These are phyloP conservation scores for Trichosporon ovoides DNA, from an alignment of 1,284 basidiomycete species.

Conservation along the genomic window DNA sequence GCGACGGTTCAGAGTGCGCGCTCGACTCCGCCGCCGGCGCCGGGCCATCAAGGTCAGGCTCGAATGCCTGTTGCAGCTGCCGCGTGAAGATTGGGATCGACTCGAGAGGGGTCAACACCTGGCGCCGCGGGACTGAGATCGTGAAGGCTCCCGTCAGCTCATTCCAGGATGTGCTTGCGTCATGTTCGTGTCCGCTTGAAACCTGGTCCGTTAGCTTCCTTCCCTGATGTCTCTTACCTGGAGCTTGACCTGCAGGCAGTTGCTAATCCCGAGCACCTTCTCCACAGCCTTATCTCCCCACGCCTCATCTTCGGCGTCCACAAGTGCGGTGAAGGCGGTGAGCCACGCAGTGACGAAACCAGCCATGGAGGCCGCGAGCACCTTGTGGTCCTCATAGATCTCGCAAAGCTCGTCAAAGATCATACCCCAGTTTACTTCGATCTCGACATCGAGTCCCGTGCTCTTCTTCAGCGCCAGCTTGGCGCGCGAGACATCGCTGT, in stretches of 20 bases:
- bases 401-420: neutral
- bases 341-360: neutral
- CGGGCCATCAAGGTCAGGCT: neutral
- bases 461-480: neutral
- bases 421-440: neutral
- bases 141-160: neutral
- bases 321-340: neutral
- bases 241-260: neutral
- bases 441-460: neutral
- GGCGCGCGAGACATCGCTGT: neutral
- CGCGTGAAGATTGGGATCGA: neutral
- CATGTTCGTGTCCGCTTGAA: neutral
- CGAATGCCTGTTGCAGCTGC: neutral
- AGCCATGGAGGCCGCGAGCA: neutral
- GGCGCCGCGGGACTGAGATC: neutral
- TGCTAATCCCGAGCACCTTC: neutral
- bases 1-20: too few species aligned
- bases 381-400: neutral
- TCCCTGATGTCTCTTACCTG: neutral
- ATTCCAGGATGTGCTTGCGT: neutral
- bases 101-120: neutral
- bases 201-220: neutral
- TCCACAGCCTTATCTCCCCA: neutral
- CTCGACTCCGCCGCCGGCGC: conserved; percentile 63
- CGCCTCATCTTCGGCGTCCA: neutral